Percentiles rank a stretch among this genome's conserved stretches.
These are phyloP conservation scores for Mucor velutinosus DNA, from an alignment of 371 early-diverging fungal species.

Conservation along the genomic window DNA sequence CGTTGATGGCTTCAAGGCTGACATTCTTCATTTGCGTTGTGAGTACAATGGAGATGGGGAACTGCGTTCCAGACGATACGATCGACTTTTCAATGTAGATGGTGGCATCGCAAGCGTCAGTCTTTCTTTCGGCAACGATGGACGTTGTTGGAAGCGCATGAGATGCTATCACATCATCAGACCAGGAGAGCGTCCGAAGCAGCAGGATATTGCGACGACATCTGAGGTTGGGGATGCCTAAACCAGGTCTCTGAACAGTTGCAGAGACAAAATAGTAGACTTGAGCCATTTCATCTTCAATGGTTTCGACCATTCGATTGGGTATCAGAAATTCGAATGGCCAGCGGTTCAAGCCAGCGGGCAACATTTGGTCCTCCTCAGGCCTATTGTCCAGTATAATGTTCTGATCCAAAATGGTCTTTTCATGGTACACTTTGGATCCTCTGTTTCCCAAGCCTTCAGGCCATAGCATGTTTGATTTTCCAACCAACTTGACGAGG, in stretches of 20 bases:
- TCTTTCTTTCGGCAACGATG: constrained; percentile 40
- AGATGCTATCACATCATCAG: constrained; percentile 33
- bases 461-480: constrained; percentile 40
- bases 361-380: constrained; percentile 19
- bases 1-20: constrained; percentile 34
- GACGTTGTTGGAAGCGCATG: constrained; percentile 40
- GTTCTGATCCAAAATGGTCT: constrained; percentile 30
- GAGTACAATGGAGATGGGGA: constrained; percentile 43
- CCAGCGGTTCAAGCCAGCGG: constrained; percentile 43
- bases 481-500: constrained; percentile 27
- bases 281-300: constrained; percentile 50
- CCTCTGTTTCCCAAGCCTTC: constrained; percentile 31
- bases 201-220: constrained; percentile 40
- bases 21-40: constrained; percentile 44
- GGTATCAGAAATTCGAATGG: constrained; percentile 50
- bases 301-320: constrained; percentile 45
- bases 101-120: constrained; percentile 39
- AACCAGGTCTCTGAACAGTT: constrained; percentile 39
- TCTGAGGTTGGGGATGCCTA: constrained; percentile 18
- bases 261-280: constrained; percentile 40
- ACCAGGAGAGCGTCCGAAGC: constrained; percentile 40
- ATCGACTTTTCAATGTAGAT: constrained; percentile 50
- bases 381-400: constrained; percentile 19
- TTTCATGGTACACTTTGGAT: constrained; percentile 28
- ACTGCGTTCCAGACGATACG: constrained; percentile 50